These are phyloP conservation scores for Phytopythium montanum DNA, from an alignment of 352 stramenopile species.

Conservation along the genomic window DNA sequence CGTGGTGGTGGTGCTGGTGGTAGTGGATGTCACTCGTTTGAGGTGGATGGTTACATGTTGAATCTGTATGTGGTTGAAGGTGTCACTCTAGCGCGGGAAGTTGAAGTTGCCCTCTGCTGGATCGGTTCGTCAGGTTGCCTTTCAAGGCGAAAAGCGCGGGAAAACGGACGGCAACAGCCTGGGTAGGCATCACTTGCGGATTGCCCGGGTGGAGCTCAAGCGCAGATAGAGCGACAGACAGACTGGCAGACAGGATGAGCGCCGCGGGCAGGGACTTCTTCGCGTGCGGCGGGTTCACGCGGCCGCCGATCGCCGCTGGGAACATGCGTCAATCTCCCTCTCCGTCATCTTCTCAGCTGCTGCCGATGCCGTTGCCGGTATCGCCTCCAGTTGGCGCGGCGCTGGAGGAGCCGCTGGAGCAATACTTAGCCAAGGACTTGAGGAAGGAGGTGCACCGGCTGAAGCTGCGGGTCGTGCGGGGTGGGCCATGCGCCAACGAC, in stretches of 20 bases:
- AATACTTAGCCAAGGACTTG: slow-evolving; percentile 26
- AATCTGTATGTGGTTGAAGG: background rate
- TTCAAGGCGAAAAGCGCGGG: background rate
- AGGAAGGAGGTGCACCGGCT: slow-evolving; percentile 30
- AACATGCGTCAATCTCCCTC: background rate
- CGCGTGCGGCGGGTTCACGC: background rate
- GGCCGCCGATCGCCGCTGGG: background rate
- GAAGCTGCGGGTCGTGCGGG: slow-evolving; percentile 26
- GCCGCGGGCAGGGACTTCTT: slow-evolving; percentile 1
- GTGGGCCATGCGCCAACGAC: slow-evolving; percentile 23
- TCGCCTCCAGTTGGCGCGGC: background rate
- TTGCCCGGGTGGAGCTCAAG: background rate
- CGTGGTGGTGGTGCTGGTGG: background rate
- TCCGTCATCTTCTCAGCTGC: background rate
- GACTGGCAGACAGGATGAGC: background rate
- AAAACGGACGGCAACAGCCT: background rate
- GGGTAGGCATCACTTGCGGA: background rate
- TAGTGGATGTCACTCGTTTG: background rate
- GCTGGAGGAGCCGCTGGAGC: slow-evolving; percentile 31
- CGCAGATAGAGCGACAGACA: background rate
- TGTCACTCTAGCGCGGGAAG: slow-evolving; percentile 5
- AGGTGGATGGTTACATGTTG: background rate
- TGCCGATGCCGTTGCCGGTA: background rate
- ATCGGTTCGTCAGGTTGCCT: background rate
- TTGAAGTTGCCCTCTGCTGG: background rate